Percentiles rank a stretch among this genome's conserved stretches.
phyloP scores from a whole-genome alignment of 805 yeast genomes.

The Starmerella ratchasimensis region DNA sequence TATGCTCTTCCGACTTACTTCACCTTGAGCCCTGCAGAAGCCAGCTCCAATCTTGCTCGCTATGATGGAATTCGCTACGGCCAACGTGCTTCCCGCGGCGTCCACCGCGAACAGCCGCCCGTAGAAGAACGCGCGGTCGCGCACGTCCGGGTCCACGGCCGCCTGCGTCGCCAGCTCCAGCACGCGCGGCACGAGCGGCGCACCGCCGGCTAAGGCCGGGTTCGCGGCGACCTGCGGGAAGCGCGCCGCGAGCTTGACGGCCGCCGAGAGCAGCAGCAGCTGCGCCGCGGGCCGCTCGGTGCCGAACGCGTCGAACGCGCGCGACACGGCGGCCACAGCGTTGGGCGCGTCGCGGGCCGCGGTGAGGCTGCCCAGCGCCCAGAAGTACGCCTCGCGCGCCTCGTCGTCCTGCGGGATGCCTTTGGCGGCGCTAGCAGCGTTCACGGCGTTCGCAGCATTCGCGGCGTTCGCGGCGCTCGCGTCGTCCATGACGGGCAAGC shows the following conservation, averaged over 20 bases:
- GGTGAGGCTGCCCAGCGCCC: constrained; percentile 64
- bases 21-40: constrained; percentile 79
- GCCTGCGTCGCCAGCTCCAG: constrained; percentile 62
- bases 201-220: too few relatives aligned
- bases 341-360: constrained; percentile 23
- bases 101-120: constrained; percentile 72
- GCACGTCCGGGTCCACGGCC: constrained; percentile 64
- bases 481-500: too few relatives aligned
- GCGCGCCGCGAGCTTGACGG: constrained; percentile 51
- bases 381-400: constrained; percentile 60
- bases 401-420: constrained; percentile 39
- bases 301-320: constrained; percentile 34
- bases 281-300: constrained; percentile 68
- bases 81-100: constrained; percentile 30
- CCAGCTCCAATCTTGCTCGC: constrained; percentile 71
- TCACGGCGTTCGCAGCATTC: too few relatives aligned
- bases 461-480: too few relatives aligned
- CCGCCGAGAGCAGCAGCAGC: constrained; percentile 56
- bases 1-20: constrained; percentile 79
- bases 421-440: neutral
- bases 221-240: constrained; percentile 42
- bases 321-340: constrained; percentile 29
- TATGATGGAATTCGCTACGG: constrained; percentile 75
- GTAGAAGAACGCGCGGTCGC: constrained; percentile 76
- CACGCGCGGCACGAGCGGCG: constrained; percentile 38